Conservation (phyloP, 2,329 filamentous ascomycete species). For the Fusarium setosum region DNA sequence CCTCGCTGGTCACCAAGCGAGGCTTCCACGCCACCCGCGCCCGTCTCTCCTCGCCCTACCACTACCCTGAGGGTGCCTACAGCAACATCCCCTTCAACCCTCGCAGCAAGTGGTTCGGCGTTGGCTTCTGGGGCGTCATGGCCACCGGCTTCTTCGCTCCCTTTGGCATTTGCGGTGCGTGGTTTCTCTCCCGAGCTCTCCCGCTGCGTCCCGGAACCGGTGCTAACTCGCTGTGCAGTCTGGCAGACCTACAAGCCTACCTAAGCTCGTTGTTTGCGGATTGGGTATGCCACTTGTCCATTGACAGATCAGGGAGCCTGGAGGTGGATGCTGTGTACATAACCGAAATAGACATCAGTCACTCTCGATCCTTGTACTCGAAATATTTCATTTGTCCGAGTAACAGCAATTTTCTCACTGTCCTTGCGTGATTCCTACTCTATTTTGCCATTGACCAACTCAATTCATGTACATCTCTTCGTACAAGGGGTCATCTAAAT, state of each 20-base stretch:
- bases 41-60: constrained; percentile 90
- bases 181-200: constrained; percentile 31
- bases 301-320: constrained; percentile 36
- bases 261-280: constrained; percentile 41
- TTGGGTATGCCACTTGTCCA: constrained; percentile 21
- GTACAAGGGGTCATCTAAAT: constrained; percentile 4
- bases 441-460: not conserved
- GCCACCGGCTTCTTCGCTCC: constrained; percentile 68
- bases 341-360: constrained; percentile 49
- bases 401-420: not conserved
- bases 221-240: constrained; percentile 51
- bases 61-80: constrained; percentile 97
- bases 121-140: constrained; percentile 84
- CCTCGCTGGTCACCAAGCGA: constrained; percentile 82
- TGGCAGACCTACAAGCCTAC: constrained; percentile 59
- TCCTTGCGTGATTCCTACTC: constrained; percentile 5
- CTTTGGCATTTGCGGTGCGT: constrained; percentile 72
- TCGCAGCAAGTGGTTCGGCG: constrained; percentile 83
- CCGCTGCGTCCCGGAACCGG: constrained; percentile 9
- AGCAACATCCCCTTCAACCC: constrained; percentile 98
- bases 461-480: not conserved
- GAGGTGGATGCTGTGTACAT: constrained; percentile 46
- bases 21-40: constrained; percentile 92
- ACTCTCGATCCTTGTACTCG: constrained; percentile 40
- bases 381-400: constrained; percentile 40